Evolutionary conservation across 2,329 filamentous ascomycete genomes (phyloP).

Genomic region (Trichophyton simii): DNA sequence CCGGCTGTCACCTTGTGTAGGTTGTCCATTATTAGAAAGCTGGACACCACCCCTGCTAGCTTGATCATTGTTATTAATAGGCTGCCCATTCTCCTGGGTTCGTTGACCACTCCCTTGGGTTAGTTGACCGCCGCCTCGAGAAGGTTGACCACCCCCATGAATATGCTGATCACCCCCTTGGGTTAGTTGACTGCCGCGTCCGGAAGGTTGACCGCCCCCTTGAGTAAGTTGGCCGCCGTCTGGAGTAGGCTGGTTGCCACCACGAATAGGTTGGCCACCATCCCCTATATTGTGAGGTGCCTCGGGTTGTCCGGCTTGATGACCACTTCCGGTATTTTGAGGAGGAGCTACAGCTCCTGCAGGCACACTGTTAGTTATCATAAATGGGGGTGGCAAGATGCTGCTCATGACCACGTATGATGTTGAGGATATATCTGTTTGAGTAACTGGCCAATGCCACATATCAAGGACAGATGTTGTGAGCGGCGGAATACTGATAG

Average conservation of each 20-base stretch:
- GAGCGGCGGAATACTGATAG: conserved; percentile 5
- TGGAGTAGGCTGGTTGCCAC: no score
- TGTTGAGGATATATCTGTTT: neutral
- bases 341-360: neutral
- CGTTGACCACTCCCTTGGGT: neutral
- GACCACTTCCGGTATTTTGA: neutral
- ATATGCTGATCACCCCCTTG: neutral
- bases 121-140: neutral
- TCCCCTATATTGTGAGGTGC: neutral
- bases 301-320: neutral
- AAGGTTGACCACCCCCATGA: neutral
- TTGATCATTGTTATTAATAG: neutral
- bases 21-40: neutral
- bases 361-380: conserved; percentile 4
- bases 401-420: neutral
- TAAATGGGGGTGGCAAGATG: conserved; percentile 8
- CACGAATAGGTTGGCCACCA: neutral
- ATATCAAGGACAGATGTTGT: conserved; percentile 5
- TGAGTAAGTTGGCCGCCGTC: no score
- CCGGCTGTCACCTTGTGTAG: neutral
- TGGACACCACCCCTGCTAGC: neutral
- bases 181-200: neutral
- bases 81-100: neutral
- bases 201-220: neutral
- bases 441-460: conserved; percentile 6